phyloP scores from a whole-genome alignment of 352 stramenopile species.

The Pythium biforme region DNA sequence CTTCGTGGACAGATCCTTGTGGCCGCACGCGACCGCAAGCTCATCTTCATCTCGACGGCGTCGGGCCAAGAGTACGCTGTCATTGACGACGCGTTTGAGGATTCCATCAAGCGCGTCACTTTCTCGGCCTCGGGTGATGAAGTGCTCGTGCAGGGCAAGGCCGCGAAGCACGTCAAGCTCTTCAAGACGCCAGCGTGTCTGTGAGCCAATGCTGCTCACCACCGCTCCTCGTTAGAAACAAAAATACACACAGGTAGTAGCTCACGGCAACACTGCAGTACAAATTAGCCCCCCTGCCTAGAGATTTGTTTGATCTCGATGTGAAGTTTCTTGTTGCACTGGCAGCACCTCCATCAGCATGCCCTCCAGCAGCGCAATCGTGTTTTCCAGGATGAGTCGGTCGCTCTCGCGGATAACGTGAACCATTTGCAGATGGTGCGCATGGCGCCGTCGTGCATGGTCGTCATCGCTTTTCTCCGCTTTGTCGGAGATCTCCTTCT shows the following conservation, averaged over 20 bases:
- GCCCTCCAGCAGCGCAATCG: slow-evolving; percentile 61
- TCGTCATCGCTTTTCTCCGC: too few relatives aligned
- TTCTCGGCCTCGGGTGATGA: slow-evolving; percentile 62
- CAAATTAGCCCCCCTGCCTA: not conserved
- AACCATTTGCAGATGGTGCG: slow-evolving; percentile 58
- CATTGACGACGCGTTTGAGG: slow-evolving; percentile 63
- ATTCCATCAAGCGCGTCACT: slow-evolving; percentile 56
- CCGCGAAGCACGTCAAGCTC: slow-evolving; percentile 65
- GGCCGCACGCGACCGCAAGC: slow-evolving; percentile 45
- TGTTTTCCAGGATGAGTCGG: slow-evolving; percentile 60
- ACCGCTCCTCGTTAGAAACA: slow-evolving; percentile 10
- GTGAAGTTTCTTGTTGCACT: not conserved
- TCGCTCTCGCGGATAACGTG: slow-evolving; percentile 53
- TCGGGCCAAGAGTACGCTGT: slow-evolving; percentile 47
- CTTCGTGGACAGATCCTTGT: slow-evolving; percentile 43
- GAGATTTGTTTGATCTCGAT: not conserved
- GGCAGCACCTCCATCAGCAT: slow-evolving; percentile 22
- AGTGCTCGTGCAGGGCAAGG: slow-evolving; percentile 66
- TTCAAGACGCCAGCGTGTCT: slow-evolving; percentile 53
- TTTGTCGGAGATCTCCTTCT: too few relatives aligned
- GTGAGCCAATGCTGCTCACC: too few relatives aligned
- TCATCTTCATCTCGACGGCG: slow-evolving; percentile 58
- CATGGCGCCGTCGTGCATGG: not conserved
- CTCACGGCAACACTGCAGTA: too few relatives aligned
- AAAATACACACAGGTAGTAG: too few relatives aligned